These are phyloP conservation scores for Botryosphaeria dothidea DNA, from an alignment of 2,329 filamentous ascomycete species.

Conservation along the genomic window DNA sequence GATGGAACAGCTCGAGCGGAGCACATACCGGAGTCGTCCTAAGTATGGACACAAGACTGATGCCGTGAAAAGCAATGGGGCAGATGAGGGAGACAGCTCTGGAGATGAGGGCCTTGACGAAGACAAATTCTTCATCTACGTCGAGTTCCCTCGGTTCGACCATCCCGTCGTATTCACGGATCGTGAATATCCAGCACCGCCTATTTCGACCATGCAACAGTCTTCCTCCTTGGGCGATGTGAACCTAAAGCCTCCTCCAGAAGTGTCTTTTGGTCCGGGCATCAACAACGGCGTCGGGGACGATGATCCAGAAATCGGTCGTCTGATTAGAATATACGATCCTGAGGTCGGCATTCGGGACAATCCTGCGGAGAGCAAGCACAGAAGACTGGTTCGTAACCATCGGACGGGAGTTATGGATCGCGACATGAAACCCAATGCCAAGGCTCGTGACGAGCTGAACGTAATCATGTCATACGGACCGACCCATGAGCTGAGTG, in stretches of 20 bases:
- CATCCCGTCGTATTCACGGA: slow-evolving; percentile 95
- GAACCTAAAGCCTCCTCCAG: slow-evolving; percentile 75
- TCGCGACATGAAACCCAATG: slow-evolving; percentile 92
- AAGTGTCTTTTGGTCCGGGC: slow-evolving; percentile 87
- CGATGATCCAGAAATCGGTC: slow-evolving; percentile 54
- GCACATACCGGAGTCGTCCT: slow-evolving; percentile 34
- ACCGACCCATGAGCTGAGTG: slow-evolving; percentile 81
- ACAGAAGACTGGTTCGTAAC: slow-evolving; percentile 86
- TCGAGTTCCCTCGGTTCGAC: slow-evolving; percentile 93
- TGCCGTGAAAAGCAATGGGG: slow-evolving; percentile 37
- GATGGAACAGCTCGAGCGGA: slow-evolving; percentile 67
- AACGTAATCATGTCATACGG: slow-evolving; percentile 89
- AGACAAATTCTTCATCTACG: slow-evolving; percentile 76
- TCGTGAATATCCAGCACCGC: slow-evolving; percentile 84
- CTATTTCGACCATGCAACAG: slow-evolving; percentile 73
- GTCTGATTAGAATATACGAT: slow-evolving; percentile 85
- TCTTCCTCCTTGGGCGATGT: slow-evolving; percentile 67
- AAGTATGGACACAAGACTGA: slow-evolving; percentile 28
- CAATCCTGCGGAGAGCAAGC: slow-evolving; percentile 94
- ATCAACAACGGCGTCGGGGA: slow-evolving; percentile 68
- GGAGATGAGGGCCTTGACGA: slow-evolving; percentile 52
- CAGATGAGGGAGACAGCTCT: slow-evolving; percentile 28
- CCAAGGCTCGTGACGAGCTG: slow-evolving; percentile 88
- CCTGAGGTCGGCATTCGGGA: slow-evolving; percentile 86
- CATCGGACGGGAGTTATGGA: slow-evolving; percentile 93